Evolutionary conservation across 208 protist species (phyloP), one percentile per base, ranked within the genome.

Genomic region (Trypanosoma melophagium): DNA sequence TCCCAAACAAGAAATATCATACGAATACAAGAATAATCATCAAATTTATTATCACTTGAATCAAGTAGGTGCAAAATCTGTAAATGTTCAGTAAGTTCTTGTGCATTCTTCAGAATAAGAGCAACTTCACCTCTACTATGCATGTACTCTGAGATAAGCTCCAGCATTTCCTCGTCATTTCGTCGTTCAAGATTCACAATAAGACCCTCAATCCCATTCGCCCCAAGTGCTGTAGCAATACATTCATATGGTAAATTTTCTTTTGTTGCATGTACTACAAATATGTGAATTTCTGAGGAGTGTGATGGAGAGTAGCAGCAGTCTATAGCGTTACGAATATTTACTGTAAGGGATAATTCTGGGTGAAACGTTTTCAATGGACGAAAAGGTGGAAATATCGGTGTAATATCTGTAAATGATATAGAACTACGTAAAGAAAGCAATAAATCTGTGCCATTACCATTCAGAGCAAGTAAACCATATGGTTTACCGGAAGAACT

Each of bases 1-100:
- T 95, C 89, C 56, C 84, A 92, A 22, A 95, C 51, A 13, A 95
- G 74, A 59, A 90, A 74, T 0, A 92, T 50, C 0, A 88, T 42
- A 28, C 80, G 76, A 13, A 69, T 24, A 24, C 58, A 54, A 61
- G 51, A 9, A 35, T 17, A 38, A 12, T 24, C 8, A 49, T 38
- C n/a, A 24, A 10, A 35, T 22, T 22, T 40, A 60, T 38, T 54
- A 19, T 69, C 17, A n/a, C 50, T 28, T 19, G 31, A 41, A 21
- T 87, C 77, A 40, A 94, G 55, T 7, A 86, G 50, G 0, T 72
- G 62, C 9, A 94, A 64, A 0, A 94, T 25, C 47, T 90, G 72
- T 1, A 81, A 72, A 51, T 65, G 64, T 10, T 80, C 52, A 3
- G 67, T 24, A 25, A 94, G 65, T 5, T 50, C 51, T 31, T 94